Conservation (phyloP, 1,139 yeast species). For the Protomyces gravidus region DNA sequence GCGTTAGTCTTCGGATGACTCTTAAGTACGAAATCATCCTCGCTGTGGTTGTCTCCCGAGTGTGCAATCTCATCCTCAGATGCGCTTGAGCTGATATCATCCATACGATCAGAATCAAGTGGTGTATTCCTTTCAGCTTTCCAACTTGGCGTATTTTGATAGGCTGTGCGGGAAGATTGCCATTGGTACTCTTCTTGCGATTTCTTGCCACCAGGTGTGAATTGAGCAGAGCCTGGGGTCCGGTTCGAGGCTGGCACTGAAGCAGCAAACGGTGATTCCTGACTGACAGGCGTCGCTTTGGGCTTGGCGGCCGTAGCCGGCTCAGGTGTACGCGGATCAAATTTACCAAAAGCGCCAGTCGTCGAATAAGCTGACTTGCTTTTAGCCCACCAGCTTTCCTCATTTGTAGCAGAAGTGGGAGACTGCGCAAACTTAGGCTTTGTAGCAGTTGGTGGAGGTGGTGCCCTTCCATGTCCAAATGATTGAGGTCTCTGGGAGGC, state of each 20-base stretch:
- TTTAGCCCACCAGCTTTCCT: neutral
- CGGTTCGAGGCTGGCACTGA: neutral
- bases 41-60: neutral
- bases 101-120: neutral
- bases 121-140: neutral
- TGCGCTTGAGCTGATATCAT: neutral
- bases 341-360: neutral
- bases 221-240: neutral
- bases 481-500: neutral
- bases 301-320: neutral
- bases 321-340: neutral
- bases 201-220: conserved; percentile 3
- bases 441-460: neutral
- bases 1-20: neutral
- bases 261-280: neutral
- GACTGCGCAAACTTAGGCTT: neutral
- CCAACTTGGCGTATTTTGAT: conserved; percentile 1
- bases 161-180: conserved; percentile 19
- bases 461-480: neutral
- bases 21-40: neutral
- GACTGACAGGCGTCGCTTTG: neutral
- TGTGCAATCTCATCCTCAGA: neutral
- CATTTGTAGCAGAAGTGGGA: neutral
- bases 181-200: conserved; percentile 7
- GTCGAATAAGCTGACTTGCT: neutral